Evolutionary conservation across 805 yeast species (phyloP).

Genomic region (Nakazawaea holstii): DNA sequence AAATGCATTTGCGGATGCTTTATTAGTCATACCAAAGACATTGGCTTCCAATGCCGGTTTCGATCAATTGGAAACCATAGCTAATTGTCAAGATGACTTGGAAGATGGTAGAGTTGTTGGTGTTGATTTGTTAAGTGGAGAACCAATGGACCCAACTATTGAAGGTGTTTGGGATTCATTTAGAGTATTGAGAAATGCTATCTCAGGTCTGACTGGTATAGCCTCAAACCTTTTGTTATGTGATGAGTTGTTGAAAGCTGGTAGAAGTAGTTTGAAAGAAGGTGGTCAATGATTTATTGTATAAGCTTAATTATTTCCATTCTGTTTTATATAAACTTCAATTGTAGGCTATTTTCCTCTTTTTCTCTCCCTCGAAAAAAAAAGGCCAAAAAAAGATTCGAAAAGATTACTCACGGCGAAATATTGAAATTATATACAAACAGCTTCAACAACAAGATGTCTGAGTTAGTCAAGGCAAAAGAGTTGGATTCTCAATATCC

Average conservation of each 20-base stretch:
- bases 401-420: neutral
- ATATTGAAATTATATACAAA: neutral
- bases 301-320: neutral
- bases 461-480: constrained; percentile 16
- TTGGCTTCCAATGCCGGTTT: constrained; percentile 88
- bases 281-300: constrained; percentile 21
- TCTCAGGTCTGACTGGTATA: constrained; percentile 89
- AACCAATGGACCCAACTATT: constrained; percentile 89
- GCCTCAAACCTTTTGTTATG: constrained; percentile 88
- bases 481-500: constrained; percentile 35
- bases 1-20: constrained; percentile 88
- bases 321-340: too few relatives aligned
- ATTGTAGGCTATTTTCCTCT: too few relatives aligned
- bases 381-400: neutral
- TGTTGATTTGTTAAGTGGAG: constrained; percentile 85
- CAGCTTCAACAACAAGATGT: neutral
- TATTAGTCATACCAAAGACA: constrained; percentile 89
- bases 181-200: constrained; percentile 89
- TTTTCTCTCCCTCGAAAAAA: neutral
- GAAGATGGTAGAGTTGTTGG: constrained; percentile 83
- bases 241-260: constrained; percentile 96
- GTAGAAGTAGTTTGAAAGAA: constrained; percentile 84
- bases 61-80: constrained; percentile 84
- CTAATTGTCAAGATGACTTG: constrained; percentile 85
- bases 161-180: constrained; percentile 97